Conservation (phyloP, 108 stramenopile species). For the Skeletonema tropicum region DNA sequence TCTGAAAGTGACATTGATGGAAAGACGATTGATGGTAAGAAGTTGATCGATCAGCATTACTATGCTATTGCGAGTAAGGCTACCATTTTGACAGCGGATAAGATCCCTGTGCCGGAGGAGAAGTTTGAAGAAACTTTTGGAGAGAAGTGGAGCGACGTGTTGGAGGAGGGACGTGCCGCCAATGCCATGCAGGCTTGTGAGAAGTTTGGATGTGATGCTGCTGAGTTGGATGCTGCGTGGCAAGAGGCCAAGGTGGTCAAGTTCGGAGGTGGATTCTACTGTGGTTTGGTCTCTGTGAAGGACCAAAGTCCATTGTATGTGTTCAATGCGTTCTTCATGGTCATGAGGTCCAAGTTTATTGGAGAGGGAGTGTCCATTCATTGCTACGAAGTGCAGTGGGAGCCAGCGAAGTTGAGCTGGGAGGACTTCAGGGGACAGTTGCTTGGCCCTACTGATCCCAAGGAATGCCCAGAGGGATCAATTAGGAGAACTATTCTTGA, state of each 20-base stretch:
- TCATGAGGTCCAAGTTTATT: conserved; percentile 87
- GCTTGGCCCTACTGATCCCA: conserved; percentile 91
- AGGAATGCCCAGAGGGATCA: conserved; percentile 73
- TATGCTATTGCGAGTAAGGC: conserved; percentile 95
- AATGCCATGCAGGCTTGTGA: conserved; percentile 94
- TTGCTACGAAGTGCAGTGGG: conserved; percentile 91
- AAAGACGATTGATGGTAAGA: conserved; percentile 84
- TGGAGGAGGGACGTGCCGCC: conserved; percentile 75
- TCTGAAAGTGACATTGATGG: conserved; percentile 78
- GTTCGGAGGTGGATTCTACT: conserved; percentile 96
- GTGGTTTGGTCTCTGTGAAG: conserved; percentile 72
- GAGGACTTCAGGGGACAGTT: conserved; percentile 78
- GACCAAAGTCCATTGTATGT: conserved; percentile 74
- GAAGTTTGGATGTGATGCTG: conserved; percentile 69
- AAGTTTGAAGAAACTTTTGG: conserved; percentile 88
- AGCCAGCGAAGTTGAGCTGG: conserved; percentile 79
- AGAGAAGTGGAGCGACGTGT: conserved; percentile 80
- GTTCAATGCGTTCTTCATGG: conserved; percentile 96
- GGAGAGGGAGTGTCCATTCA: conserved; percentile 78
- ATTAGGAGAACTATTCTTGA: conserved; percentile 81
- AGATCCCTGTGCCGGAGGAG: conserved; percentile 88
- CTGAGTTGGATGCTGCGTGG: conserved; percentile 84
- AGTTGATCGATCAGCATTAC: conserved; percentile 95
- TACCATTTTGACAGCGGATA: conserved; percentile 76
- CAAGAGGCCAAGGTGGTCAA: conserved; percentile 79